Percentiles rank a stretch among this genome's conserved stretches.
Evolutionary conservation across 176 grass and related monocot genomes (phyloP).

Genomic region (Oryza brachyantha): DNA sequence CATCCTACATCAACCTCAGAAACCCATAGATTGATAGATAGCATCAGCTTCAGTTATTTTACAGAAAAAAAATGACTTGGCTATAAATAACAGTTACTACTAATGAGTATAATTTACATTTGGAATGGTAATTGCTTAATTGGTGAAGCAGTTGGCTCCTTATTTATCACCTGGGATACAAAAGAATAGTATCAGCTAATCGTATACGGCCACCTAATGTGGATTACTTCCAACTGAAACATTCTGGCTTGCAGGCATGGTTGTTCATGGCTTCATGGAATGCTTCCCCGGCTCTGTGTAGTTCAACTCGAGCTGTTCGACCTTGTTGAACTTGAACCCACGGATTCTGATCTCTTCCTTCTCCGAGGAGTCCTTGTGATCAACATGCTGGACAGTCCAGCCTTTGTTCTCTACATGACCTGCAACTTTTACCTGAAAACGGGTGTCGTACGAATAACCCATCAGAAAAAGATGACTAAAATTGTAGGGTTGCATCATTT

Average conservation of each 20-base stretch:
- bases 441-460: neutral
- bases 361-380: slow-evolving; percentile 67
- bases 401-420: slow-evolving; percentile 61
- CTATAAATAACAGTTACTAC: neutral
- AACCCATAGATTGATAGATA: neutral
- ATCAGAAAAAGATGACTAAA: neutral
- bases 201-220: neutral
- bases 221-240: slow-evolving; percentile 4
- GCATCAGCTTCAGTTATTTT: neutral
- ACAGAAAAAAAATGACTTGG: neutral
- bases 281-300: slow-evolving; percentile 46
- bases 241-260: neutral
- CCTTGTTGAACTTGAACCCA: slow-evolving; percentile 79
- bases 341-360: slow-evolving; percentile 77
- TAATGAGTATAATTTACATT: slow-evolving; percentile 5
- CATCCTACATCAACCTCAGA: neutral
- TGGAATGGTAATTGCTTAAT: neutral
- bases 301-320: slow-evolving; percentile 67
- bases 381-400: slow-evolving; percentile 54
- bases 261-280: slow-evolving; percentile 30
- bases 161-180: neutral
- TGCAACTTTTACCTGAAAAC: slow-evolving; percentile 57
- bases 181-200: neutral
- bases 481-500: neutral
- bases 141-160: slow-evolving; percentile 27